These are phyloP conservation scores for Stentor roeselii DNA, from an alignment of 73 alveolate species.

Conservation along the genomic window DNA sequence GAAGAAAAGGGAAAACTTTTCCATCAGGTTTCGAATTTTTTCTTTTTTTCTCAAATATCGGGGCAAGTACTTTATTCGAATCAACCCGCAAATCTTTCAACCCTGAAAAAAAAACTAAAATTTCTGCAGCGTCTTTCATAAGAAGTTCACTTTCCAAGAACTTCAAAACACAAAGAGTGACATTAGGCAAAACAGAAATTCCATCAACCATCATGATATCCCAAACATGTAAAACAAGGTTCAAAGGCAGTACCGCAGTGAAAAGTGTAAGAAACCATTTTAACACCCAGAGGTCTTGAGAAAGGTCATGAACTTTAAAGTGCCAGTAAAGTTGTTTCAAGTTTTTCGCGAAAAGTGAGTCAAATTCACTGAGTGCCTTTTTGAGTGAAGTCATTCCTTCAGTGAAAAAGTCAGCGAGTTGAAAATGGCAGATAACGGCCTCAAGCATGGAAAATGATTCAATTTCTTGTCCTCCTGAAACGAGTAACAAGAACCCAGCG, in stretches of 20 bases:
- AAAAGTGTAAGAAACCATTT: conserved; percentile 55
- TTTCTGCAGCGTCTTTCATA: neutral
- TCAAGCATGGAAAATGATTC: conserved; percentile 60
- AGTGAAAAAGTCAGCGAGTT: conserved; percentile 43
- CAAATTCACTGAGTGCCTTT: conserved; percentile 41
- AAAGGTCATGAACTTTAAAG: conserved; percentile 35
- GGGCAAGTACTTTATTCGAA: neutral
- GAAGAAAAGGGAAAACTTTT: neutral
- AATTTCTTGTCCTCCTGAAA: conserved; percentile 54
- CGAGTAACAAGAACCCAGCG: conserved; percentile 51
- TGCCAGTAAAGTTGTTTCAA: conserved; percentile 44
- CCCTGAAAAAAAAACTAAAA: neutral
- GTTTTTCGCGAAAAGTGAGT: conserved; percentile 30
- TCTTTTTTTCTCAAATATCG: neutral
- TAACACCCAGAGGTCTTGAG: conserved; percentile 42
- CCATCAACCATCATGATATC: conserved; percentile 56
- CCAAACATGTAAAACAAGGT: conserved; percentile 48
- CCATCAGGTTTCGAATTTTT: neutral
- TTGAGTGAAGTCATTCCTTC: conserved; percentile 46
- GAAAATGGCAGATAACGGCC: conserved; percentile 31
- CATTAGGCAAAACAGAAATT: neutral
- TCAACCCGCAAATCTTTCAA: neutral
- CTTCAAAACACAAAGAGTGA: neutral
- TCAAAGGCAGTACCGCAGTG: conserved; percentile 45
- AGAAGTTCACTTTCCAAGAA: neutral